These are phyloP conservation scores for Phialophora macrospora DNA, from an alignment of 2,329 filamentous ascomycete genomes.

Conservation along the genomic window DNA sequence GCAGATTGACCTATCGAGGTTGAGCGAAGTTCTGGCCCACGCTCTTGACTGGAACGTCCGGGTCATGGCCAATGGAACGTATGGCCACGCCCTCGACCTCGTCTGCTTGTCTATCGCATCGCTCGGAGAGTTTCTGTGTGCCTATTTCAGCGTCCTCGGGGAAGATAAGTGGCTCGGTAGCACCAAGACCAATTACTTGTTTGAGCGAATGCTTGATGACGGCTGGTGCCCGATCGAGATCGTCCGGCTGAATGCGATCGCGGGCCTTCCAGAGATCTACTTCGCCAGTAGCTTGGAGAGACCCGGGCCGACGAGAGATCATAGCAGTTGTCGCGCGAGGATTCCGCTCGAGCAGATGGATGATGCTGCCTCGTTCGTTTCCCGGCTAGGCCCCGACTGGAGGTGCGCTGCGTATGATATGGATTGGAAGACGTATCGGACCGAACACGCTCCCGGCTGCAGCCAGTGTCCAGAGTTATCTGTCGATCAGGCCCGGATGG, in stretches of 20 bases:
- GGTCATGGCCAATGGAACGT: too few species aligned
- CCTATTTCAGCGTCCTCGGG: too few species aligned
- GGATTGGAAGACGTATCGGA: neutral
- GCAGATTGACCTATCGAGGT: too few species aligned
- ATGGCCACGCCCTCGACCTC: too few species aligned
- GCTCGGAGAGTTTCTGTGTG: too few species aligned
- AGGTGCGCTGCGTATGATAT: neutral
- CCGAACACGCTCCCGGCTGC: neutral
- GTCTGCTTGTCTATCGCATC: too few species aligned
- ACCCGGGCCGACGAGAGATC: neutral
- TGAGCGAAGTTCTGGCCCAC: too few species aligned
- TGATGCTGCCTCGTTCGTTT: neutral
- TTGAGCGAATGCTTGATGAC: too few species aligned
- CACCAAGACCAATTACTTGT: too few species aligned
- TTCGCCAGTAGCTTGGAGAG: neutral
- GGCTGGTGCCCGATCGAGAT: too few species aligned
- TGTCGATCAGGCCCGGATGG: neutral
- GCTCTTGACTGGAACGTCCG: too few species aligned
- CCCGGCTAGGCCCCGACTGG: neutral
- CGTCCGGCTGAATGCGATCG: neutral
- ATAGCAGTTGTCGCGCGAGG: neutral
- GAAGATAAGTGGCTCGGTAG: too few species aligned
- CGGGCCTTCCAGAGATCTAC: neutral
- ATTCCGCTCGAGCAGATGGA: neutral
- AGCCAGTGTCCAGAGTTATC: neutral